Base-by-base conservation (phyloP, 805 yeast species). In the Ogataea angusta region DNA sequence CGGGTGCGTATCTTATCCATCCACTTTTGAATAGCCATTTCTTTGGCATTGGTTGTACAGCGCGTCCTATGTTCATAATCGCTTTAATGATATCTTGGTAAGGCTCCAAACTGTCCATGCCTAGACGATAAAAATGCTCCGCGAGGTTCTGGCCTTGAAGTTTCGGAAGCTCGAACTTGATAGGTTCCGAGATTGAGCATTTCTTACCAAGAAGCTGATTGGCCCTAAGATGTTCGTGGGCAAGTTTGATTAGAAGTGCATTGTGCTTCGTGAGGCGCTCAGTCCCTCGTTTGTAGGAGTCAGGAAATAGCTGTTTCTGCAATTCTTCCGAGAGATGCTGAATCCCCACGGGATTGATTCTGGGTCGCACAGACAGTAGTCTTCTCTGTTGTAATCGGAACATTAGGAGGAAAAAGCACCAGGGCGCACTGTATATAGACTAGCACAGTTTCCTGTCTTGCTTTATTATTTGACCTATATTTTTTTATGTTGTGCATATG, bases 121-220 rank as follows among this genome's bases (percentile, higher is more conserved):
- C 98, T 3, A 88, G 57, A 46, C 75, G 72, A 51, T 78, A 73
- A 58, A 93, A 93, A 67, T 93, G 99, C 54, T 87, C 95, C 56
- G 85, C 95, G 6, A 93, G 62, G 6, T 80, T 66, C 1, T 59
- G 43, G 0, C 98, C 99, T 37, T 80, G 78, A n/a, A 91, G 58
- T 17, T 64, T 60, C 0, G 99, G 99, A 10, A 90, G 57, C 12
- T 71, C 54, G 27, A 83, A 69, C 13, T 62, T 53, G 2, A 87
- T 76, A 0, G 95, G 90, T 1, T 71, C 73, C 2, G 70, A 60
- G 2, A 78, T 62, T 2, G 75, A 72, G 1, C 96, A 85, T 46
- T 76, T 75, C 54, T 86, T 88, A 1, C 93, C 93, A 23, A 84
- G 63, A n/a, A 90, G 68, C 1, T 78, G 79, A 54, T 87, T 84